These are phyloP conservation scores for Daldinia grandis DNA, from an alignment of 495 filamentous ascomycete genomes.

Conservation along the genomic window DNA sequence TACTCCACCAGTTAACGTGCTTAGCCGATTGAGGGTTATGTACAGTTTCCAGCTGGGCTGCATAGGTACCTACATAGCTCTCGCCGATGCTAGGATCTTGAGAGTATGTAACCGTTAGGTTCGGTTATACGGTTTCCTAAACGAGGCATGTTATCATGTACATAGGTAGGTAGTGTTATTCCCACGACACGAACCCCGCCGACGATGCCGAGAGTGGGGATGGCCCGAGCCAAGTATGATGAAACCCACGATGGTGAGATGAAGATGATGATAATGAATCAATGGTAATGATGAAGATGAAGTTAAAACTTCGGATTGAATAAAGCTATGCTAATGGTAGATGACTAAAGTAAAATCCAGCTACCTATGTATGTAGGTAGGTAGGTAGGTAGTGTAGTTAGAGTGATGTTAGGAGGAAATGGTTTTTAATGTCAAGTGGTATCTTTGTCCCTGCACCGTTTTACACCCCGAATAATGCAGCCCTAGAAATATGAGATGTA, in stretches of 20 bases:
- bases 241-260: background rate
- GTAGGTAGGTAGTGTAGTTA: background rate
- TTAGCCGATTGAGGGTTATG: background rate
- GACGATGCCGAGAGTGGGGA: background rate
- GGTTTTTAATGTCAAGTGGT: conserved; percentile 35
- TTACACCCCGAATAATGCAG: conserved; percentile 36
- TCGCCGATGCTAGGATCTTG: background rate
- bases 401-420: background rate
- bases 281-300: too few relatives aligned
- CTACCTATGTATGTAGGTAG: too few relatives aligned
- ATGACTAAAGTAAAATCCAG: background rate
- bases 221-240: background rate
- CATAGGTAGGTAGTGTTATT: too few relatives aligned
- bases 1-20: background rate
- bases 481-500: conserved; percentile 27
- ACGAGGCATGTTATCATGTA: background rate
- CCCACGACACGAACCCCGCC: background rate
- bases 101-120: background rate
- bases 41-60: background rate
- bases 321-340: background rate
- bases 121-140: background rate
- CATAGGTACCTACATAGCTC: background rate
- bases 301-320: background rate
- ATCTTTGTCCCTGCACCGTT: conserved; percentile 35
- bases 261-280: too few relatives aligned